Base-by-base conservation (phyloP, 192 early-diverging fungal genomes). In the Coemansia erecta region DNA sequence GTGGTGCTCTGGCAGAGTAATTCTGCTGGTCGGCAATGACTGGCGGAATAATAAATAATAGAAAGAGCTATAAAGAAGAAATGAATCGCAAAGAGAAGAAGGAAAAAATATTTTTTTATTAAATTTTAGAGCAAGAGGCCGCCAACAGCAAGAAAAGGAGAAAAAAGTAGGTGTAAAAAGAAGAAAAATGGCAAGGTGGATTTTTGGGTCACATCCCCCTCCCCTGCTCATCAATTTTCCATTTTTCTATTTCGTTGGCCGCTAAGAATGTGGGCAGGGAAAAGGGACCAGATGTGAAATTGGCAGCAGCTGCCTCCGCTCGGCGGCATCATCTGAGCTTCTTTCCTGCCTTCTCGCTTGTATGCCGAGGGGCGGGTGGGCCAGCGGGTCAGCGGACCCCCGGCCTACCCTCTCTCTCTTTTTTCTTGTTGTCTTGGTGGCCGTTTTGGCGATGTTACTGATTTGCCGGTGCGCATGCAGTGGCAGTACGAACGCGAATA, bases 11-110 rank as follows among this genome's bases (percentile, higher is more conserved):
- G 35, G 8, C 35, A 37, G 35, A 7, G 6, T n/a, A 7, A 37
- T 10, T 37, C 10, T 37, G 35, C 35, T 37, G 35, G 35, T 7
- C 35, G 8, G 35, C 1, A 37, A 37, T 10, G 35, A 8, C 8
- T 37, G 10, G 35, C 47, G 7, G 60, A 58, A 35, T 21, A 61
- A 41, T 26, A 39, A 48, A 24, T 11, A 41, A 54, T 22, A 53
- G 40, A 62, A 61, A 70, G 40, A 48, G 46, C 24, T 58, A 61
- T 67, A 65, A 67, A 46, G 57, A 35, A 56, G 45, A 53, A 19
- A 70, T 18, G 8, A 44, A 46, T 40, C 15, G 61, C 52, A 45
- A 55, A 63, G 42, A 54, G 37, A 26, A 44, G 53, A 52, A 53
- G 31, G 19, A 33, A 43, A 42, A 37, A 37, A 37, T 37, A 37